Evolutionary conservation across 148 eudicot species (phyloP).

Genomic region (Amaranthus hypochondriacus): DNA sequence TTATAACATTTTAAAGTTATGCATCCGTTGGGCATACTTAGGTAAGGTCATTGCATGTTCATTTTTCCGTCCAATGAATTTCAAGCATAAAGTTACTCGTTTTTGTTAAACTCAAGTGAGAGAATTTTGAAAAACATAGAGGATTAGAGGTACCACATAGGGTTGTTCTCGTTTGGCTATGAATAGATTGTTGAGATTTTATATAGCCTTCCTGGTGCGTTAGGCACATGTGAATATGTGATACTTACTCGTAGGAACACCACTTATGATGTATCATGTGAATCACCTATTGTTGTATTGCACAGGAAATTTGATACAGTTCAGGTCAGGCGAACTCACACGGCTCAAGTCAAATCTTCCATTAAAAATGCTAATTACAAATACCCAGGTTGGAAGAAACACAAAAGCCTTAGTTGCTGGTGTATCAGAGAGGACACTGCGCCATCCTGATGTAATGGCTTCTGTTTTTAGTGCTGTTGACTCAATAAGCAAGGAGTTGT

Average conservation of each 20-base stretch:
- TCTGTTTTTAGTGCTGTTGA: constrained; percentile 83
- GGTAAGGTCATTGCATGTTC: too few species aligned
- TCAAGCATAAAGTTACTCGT: too few species aligned
- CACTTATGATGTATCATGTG: neutral
- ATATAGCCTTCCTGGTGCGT: neutral
- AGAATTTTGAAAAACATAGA: too few species aligned
- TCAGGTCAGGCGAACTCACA: constrained; percentile 75
- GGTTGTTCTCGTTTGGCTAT: neutral
- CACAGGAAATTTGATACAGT: constrained; percentile 88
- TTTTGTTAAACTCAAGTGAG: too few species aligned
- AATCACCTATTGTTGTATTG: constrained; percentile 15
- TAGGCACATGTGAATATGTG: neutral
- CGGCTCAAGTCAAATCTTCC: constrained; percentile 62
- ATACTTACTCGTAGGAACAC: neutral
- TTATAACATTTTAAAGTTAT: too few species aligned
- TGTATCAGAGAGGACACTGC: constrained; percentile 68
- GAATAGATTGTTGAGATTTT: neutral
- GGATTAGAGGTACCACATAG: too few species aligned
- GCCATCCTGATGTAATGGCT: constrained; percentile 71
- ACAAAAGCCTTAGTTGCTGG: constrained; percentile 91
- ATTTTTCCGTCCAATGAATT: too few species aligned
- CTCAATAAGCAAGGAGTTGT: constrained; percentile 82
- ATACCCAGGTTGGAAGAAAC: constrained; percentile 91
- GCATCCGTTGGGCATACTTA: too few species aligned
- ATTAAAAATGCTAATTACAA: constrained; percentile 85